Evolutionary conservation across 139 green algal genomes (phyloP), one percentile per base, ranked within the genome.

Genomic region (Nannochloris sp.): DNA sequence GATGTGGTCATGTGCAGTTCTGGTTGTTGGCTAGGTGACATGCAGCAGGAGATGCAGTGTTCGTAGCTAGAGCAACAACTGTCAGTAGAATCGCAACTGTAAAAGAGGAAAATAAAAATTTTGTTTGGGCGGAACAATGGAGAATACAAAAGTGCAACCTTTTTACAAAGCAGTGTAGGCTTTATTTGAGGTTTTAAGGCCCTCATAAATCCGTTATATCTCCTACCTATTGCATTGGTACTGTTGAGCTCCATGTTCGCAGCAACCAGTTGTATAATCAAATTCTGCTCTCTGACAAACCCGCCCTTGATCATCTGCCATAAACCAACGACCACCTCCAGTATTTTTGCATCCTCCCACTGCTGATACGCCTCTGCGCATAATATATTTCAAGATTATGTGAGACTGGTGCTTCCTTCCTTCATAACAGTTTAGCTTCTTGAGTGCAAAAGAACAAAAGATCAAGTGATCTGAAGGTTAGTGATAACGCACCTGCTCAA

Each of bases 11-110:
- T 63, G 4, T 64, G 30, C 12, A 67, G 54, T 2, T 64, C 57
- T 0, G 76, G 68, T 30, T 76, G 48, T 42, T 90, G 30, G 9
- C 67, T 29, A 0, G 87, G 84, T 0, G 58, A 48, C 59, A 92
- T 57, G 67, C 87, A 95, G 74, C 87, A 95, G 0, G 87, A 90
- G 9, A 95, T 83, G 54, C 87, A 95, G 35, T 79, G 53, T 63
- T 93, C 86, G 58, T 83, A 91, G 33, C 78, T 71, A 1, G 72
- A 58, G 66, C 87, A 95, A 77, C 87, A 95, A 15, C 54, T 61
- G 73, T 90, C 83, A 1, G 71, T 39, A 10, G 57, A 15, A 30
- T 72, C 66, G 47, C 86, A 92, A 38, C 84, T 91, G 77, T 53
- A 73, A 1, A 27, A 4, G 7, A 5, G 25, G 23, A 14, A 9